These are phyloP conservation scores for Magnolia sinica DNA, from an alignment of 164 flowering plant genomes.

Conservation along the genomic window DNA sequence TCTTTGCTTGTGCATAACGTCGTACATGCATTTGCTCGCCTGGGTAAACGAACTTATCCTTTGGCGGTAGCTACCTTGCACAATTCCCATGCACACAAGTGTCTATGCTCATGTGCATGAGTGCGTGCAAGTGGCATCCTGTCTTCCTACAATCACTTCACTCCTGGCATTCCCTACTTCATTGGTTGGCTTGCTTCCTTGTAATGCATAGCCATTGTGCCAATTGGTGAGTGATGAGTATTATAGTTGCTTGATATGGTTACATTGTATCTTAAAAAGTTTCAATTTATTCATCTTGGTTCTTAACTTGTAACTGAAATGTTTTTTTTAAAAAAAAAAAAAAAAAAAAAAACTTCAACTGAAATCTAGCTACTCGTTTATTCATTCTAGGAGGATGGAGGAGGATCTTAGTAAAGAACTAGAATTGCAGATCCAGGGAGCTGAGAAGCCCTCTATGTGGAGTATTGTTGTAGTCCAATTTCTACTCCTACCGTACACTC, in stretches of 20 bases:
- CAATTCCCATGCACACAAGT: no score
- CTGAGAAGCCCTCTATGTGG: constrained; percentile 88
- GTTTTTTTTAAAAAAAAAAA: not conserved
- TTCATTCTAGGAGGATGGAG: constrained; percentile 49
- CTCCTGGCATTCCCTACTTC: not conserved
- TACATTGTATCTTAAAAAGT: not conserved
- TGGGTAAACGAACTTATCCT: no score
- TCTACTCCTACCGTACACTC: constrained; percentile 77
- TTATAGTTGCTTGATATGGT: not conserved
- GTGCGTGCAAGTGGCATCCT: no score
- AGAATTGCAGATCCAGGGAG: constrained; percentile 84
- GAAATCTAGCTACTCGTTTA: not conserved
- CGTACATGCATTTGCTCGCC: no score
- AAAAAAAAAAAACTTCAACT: not conserved
- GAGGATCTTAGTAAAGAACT: constrained; percentile 92
- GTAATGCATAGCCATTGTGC: not conserved
- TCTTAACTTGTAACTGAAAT: not conserved
- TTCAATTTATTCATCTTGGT: not conserved
- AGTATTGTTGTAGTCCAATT: constrained; percentile 64
- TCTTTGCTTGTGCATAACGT: no score
- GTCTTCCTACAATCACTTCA: not conserved
- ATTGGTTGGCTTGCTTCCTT: not conserved
- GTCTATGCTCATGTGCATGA: no score
- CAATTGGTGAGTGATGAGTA: not conserved
- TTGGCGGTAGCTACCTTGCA: no score